Evolutionary conservation across 2,329 filamentous ascomycete genomes (phyloP).

Genomic region (Aspergillus calidoustus): DNA sequence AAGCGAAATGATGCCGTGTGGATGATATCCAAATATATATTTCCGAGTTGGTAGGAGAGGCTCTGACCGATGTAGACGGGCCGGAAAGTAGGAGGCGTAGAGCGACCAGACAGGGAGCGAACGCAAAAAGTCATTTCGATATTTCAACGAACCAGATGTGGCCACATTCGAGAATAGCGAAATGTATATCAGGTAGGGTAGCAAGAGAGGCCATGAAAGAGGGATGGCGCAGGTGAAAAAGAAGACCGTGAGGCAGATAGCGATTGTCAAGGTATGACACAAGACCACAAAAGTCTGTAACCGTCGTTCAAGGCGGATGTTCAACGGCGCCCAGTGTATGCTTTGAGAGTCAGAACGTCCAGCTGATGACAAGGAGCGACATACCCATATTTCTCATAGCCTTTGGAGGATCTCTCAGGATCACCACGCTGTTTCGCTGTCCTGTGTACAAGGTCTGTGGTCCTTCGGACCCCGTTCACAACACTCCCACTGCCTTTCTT

Average conservation of each 20-base stretch:
- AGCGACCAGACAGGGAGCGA: slow-evolving; percentile 79
- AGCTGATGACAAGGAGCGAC: background rate
- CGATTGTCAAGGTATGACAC: slow-evolving; percentile 72
- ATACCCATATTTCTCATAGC: slow-evolving; percentile 17
- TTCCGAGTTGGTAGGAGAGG: slow-evolving; percentile 79
- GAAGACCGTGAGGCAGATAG: slow-evolving; percentile 75
- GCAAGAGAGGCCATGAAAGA: slow-evolving; percentile 79
- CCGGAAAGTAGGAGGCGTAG: slow-evolving; percentile 92
- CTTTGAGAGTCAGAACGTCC: slow-evolving; percentile 38
- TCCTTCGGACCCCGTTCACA: background rate
- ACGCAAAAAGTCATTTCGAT: slow-evolving; percentile 76
- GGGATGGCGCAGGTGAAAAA: slow-evolving; percentile 92
- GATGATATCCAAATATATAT: slow-evolving; percentile 97
- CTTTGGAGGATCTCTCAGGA: background rate
- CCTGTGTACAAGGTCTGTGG: background rate
- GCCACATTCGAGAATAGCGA: slow-evolving; percentile 74
- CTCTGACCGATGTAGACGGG: slow-evolving; percentile 81
- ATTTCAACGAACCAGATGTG: slow-evolving; percentile 73
- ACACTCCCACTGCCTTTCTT: background rate
- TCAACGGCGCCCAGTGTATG: slow-evolving; percentile 83
- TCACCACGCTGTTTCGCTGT: background rate
- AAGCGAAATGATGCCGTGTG: slow-evolving; percentile 95
- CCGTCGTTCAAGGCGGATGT: slow-evolving; percentile 71
- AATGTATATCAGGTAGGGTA: slow-evolving; percentile 82
- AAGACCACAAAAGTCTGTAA: slow-evolving; percentile 79